A percentile compares a stretch with the other conserved stretches of the same genome.
phyloP scores from a whole-genome alignment of 2,329 filamentous ascomycete species.

The Cylindrodendrum hubeiense region DNA sequence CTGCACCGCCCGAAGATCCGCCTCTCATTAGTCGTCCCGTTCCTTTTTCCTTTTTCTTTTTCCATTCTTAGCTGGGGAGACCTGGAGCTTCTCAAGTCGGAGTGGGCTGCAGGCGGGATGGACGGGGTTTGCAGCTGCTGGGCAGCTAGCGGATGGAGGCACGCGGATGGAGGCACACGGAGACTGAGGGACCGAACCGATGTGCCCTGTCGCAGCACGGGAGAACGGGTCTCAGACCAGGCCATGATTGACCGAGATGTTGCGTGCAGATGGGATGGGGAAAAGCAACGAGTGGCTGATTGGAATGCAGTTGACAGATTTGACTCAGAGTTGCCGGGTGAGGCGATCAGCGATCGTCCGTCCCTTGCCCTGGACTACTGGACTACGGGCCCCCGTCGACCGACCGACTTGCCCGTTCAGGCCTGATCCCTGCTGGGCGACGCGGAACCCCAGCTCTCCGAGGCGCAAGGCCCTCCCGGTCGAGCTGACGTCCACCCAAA shows the following conservation, averaged over 20 bases:
- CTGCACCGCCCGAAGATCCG: constrained; percentile 25
- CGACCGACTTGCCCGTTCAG: constrained; percentile 30
- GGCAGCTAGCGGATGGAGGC: constrained; percentile 1
- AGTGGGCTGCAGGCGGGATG: constrained; percentile 19
- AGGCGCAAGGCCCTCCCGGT: constrained; percentile 30
- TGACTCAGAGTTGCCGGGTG: constrained; percentile 41
- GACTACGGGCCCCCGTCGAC: constrained; percentile 13
- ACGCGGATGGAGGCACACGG: constrained; percentile 10
- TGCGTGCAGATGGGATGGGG: constrained; percentile 28
- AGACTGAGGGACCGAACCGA: constrained; percentile 16
- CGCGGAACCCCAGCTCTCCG: constrained; percentile 34
- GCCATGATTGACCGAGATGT: constrained; percentile 32
- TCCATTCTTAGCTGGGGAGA: background rate
- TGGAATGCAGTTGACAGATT: constrained; percentile 45
- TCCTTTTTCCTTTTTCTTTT: constrained; percentile 17
- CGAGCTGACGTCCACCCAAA: constrained; percentile 32
- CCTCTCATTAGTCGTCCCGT: constrained; percentile 17
- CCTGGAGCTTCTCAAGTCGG: constrained; percentile 13
- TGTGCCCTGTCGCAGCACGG: constrained; percentile 17
- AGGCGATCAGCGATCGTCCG: constrained; percentile 42
- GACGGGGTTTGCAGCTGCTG: constrained; percentile 13
- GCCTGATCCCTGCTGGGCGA: constrained; percentile 37
- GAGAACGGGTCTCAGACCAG: constrained; percentile 24
- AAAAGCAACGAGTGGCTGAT: constrained; percentile 43
- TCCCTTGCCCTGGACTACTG: constrained; percentile 20